Conservation (phyloP, 257 asterid genomes). For the Perilla frutescens region DNA sequence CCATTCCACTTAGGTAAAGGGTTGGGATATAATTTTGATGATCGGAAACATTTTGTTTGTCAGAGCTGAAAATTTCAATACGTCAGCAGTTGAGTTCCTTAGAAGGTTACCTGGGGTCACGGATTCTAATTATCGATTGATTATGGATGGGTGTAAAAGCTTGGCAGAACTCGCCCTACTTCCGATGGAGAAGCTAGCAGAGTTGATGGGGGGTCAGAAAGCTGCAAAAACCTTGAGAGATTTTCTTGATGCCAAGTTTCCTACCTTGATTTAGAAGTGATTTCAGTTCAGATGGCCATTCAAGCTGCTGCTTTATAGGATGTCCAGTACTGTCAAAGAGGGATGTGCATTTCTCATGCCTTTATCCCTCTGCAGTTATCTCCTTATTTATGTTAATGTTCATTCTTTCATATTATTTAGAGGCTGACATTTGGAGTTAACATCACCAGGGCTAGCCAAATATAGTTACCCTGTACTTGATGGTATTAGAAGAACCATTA, state of each 20-base stretch:
- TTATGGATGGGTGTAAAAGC: constrained; percentile 85
- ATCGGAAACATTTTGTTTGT: constrained; percentile 23
- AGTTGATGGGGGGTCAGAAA: constrained; percentile 84
- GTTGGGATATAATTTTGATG: constrained; percentile 14
- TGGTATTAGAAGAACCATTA: too few relatives aligned
- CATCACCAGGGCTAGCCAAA: too few relatives aligned
- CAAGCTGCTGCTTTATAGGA: too few relatives aligned
- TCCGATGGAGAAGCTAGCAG: constrained; percentile 75
- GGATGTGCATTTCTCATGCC: too few relatives aligned
- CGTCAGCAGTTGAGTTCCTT: constrained; percentile 90
- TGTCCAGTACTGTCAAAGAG: too few relatives aligned
- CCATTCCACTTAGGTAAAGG: neutral
- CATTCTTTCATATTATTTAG: too few relatives aligned
- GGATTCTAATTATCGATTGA: constrained; percentile 80
- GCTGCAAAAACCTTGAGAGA: constrained; percentile 90
- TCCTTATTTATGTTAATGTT: too few relatives aligned
- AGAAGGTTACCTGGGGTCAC: constrained; percentile 96
- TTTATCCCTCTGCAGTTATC: too few relatives aligned
- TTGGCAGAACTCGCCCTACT: constrained; percentile 85
- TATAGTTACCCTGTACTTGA: too few relatives aligned
- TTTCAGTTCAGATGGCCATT: too few relatives aligned
- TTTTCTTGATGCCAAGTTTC: constrained; percentile 95
- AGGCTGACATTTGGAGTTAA: too few relatives aligned
- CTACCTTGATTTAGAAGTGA: constrained; percentile 67
- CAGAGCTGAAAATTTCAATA: constrained; percentile 94